A percentile compares a stretch with the other conserved stretches of the same genome.
phyloP scores from a whole-genome alignment of 2,329 filamentous ascomycete genomes.

The Cladosporium sp. region DNA sequence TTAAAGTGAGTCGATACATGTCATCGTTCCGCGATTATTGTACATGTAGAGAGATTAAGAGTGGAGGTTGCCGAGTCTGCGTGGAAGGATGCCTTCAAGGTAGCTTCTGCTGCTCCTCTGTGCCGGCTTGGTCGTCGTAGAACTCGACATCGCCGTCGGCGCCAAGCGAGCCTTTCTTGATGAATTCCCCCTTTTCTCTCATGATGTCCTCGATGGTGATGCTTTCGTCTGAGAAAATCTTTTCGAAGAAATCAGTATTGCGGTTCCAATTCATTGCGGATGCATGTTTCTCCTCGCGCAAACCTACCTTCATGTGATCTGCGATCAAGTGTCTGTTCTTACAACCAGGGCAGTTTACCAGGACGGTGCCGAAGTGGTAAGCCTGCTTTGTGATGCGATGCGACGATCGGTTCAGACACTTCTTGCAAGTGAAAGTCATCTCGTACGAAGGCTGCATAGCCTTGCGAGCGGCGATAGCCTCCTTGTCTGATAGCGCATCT shows the following conservation, averaged over 20 bases:
- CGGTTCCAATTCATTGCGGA: neutral
- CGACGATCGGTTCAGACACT: constrained; percentile 70
- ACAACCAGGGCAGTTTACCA: constrained; percentile 85
- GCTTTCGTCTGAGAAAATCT: constrained; percentile 68
- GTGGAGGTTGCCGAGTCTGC: neutral
- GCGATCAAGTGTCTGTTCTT: constrained; percentile 85
- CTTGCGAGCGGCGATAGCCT: constrained; percentile 38
- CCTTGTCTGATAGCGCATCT: constrained; percentile 22
- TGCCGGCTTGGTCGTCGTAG: constrained; percentile 61
- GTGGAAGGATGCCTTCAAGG: neutral
- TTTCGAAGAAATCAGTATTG: neutral
- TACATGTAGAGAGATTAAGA: neutral
- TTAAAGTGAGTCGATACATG: too few species aligned
- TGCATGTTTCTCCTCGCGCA: constrained; percentile 2
- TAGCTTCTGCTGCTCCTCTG: neutral
- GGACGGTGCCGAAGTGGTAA: constrained; percentile 83
- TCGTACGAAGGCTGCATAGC: constrained; percentile 66
- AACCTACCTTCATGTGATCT: constrained; percentile 76
- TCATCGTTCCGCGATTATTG: too few species aligned
- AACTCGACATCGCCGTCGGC: constrained; percentile 87
- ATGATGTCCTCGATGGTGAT: constrained; percentile 75
- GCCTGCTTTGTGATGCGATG: constrained; percentile 90
- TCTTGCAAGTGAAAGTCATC: constrained; percentile 84
- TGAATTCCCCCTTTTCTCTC: constrained; percentile 66
- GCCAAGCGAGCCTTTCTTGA: constrained; percentile 67